A percentile compares a stretch with the other conserved stretches of the same genome.
These are phyloP conservation scores for Jaapia argillacea DNA, from an alignment of 768 basidiomycete genomes.

Conservation along the genomic window DNA sequence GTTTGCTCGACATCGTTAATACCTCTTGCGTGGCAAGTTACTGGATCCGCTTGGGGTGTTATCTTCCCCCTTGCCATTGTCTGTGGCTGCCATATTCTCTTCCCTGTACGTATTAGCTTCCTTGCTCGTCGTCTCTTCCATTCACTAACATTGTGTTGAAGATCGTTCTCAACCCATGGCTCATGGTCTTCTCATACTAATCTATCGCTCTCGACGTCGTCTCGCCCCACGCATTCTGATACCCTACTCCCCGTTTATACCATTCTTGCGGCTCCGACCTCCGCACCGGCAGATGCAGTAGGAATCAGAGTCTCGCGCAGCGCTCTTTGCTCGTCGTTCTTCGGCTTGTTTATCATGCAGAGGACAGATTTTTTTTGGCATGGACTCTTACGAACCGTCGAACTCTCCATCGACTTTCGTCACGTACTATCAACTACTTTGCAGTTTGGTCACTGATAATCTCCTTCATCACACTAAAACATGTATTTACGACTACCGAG, in stretches of 20 bases:
- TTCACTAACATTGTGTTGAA: slow-evolving; percentile 22
- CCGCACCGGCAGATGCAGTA: too few relatives aligned
- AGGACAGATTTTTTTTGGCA: too few relatives aligned
- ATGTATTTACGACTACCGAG: too few relatives aligned
- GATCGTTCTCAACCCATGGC: slow-evolving; percentile 83
- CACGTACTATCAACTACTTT: too few relatives aligned
- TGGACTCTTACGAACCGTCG: too few relatives aligned
- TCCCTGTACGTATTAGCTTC: slow-evolving; percentile 49
- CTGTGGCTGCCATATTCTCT: slow-evolving; percentile 56
- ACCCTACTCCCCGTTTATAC: neutral
- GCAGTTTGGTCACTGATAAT: too few relatives aligned
- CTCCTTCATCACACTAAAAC: too few relatives aligned
- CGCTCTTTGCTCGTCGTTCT: too few relatives aligned
- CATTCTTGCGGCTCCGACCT: too few relatives aligned
- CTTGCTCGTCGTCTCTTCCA: neutral
- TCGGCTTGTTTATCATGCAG: too few relatives aligned
- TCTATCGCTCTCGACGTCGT: slow-evolving; percentile 1
- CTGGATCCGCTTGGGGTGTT: slow-evolving; percentile 57
- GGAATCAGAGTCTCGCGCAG: too few relatives aligned
- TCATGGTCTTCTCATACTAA: slow-evolving; percentile 72
- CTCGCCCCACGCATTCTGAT: neutral
- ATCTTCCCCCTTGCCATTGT: slow-evolving; percentile 66
- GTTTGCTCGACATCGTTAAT: slow-evolving; percentile 43
- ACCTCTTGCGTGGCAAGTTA: slow-evolving; percentile 56
- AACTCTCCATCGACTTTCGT: too few relatives aligned